A percentile compares a stretch with the other conserved stretches of the same genome.
These are phyloP conservation scores for Ambrosia artemisiifolia DNA, from an alignment of 129 eudicot genomes.

Conservation along the genomic window DNA sequence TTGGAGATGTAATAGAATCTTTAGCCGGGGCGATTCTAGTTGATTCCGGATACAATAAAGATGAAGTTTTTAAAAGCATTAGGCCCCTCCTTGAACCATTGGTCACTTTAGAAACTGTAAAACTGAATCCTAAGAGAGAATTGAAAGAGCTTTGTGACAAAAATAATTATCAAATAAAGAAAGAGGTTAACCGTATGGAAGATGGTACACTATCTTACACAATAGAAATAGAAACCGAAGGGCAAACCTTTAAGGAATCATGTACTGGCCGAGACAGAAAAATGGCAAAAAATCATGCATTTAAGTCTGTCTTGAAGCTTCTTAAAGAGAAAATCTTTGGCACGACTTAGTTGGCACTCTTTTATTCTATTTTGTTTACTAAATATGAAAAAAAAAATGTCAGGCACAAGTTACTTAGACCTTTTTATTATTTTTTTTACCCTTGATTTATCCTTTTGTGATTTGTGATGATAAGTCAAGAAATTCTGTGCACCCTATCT, in stretches of 20 bases:
- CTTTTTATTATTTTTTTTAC: too few species aligned
- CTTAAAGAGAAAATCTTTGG: conserved; percentile 37
- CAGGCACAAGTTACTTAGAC: too few species aligned
- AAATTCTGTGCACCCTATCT: too few species aligned
- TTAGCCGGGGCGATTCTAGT: conserved; percentile 77
- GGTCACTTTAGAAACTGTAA: conserved; percentile 66
- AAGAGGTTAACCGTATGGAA: conserved; percentile 18
- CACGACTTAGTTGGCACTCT: not conserved
- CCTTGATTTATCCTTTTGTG: too few species aligned
- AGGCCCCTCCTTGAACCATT: conserved; percentile 77
- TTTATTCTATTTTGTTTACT: not conserved
- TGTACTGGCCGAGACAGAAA: conserved; percentile 37
- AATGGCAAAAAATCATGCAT: conserved; percentile 54
- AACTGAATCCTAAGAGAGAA: conserved; percentile 60
- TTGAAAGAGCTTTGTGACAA: conserved; percentile 43
- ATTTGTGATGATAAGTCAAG: too few species aligned
- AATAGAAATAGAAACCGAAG: conserved; percentile 57
- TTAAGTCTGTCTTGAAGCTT: conserved; percentile 44
- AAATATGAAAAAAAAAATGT: too few species aligned
- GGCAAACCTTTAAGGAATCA: conserved; percentile 19
- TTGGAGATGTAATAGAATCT: conserved; percentile 84
- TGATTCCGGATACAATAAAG: conserved; percentile 67
- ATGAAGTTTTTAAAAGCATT: conserved; percentile 51
- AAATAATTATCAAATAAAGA: conserved; percentile 28
- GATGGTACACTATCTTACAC: conserved; percentile 35